Base-by-base conservation (phyloP, 345 rosid species). In the Aquilaria sinensis region DNA sequence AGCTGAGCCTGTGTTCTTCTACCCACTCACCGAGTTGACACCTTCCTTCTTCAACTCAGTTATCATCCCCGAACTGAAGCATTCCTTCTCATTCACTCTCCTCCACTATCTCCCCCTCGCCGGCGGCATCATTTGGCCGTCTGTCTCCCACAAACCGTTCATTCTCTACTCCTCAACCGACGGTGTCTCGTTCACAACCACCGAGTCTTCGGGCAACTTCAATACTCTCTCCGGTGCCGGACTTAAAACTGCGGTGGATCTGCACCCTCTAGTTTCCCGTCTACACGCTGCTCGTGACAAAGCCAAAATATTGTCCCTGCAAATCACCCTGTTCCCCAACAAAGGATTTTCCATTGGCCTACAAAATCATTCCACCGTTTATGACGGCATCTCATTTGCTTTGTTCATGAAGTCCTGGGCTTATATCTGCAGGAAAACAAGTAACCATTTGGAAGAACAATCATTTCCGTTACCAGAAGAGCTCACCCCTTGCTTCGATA, bases 341-440 rank as follows among this genome's bases (percentile, higher is more conserved):
- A 74, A 60, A 58, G 80, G 80, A 0, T 72, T 76, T 15, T 55
- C 58, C 62, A 47, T 76, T 13, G 77, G 77, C 32, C 3, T 76
- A 11, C 33, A 61, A 5, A 65, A 67, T 45, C 80, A 76, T 62
- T 74, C 72, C 31, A 72, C 74, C 14, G 67, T 72, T 62, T 47
- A 62, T 13, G 80, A 76, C 9, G 80, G 80, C 1, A 55, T 66
- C 47, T 62, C 70, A 1, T 47, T 67, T 15, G 49, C 72, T 31
- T 59, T 72, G 74, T 76, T 72, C 62, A 61, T 76, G 43, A 76
- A 66, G 47, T 67, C 80, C 33, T 72, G 80, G 80, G 74, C 77
- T 56, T 65, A 69, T 3, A 59, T 62, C 11, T 72, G 74, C 51
- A 55, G 56, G 51, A 23, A 23, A 23, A 23, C 56, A 55, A 14